Conservation (phyloP, 208 protist genomes). For the Acanthamoeba sp. region DNA sequence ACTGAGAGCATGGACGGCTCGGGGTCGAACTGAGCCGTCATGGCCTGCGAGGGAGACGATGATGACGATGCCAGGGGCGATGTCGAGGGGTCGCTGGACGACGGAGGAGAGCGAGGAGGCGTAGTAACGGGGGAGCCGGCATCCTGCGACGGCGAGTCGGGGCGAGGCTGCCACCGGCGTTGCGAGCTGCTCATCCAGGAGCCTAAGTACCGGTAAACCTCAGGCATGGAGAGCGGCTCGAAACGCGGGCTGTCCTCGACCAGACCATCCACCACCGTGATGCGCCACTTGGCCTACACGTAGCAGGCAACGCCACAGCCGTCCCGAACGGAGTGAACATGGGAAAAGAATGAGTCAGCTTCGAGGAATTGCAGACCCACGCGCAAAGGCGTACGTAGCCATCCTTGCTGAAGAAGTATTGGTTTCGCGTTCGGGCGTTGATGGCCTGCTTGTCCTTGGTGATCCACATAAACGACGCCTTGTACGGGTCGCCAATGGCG, state of each 20-base stretch:
- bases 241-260: slow-evolving; percentile 43
- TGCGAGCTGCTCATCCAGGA: background rate
- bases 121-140: background rate
- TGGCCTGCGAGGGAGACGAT: background rate
- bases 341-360: background rate
- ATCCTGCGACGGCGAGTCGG: background rate
- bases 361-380: background rate
- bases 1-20: background rate
- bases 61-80: background rate
- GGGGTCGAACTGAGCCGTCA: too few species aligned
- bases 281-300: slow-evolving; percentile 19
- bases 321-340: background rate
- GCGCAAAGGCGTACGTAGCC: slow-evolving; percentile 8
- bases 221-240: slow-evolving; percentile 36
- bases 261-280: slow-evolving; percentile 41
- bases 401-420: slow-evolving; percentile 56
- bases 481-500: slow-evolving; percentile 7
- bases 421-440: background rate
- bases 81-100: background rate
- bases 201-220: slow-evolving; percentile 72
- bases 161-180: too few species aligned
- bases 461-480: slow-evolving; percentile 26
- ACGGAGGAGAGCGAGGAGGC: background rate
- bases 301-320: too few species aligned
- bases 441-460: slow-evolving; percentile 49